Conservation (phyloP, 2,329 filamentous ascomycete species). For the Akanthomyces lecanii region DNA sequence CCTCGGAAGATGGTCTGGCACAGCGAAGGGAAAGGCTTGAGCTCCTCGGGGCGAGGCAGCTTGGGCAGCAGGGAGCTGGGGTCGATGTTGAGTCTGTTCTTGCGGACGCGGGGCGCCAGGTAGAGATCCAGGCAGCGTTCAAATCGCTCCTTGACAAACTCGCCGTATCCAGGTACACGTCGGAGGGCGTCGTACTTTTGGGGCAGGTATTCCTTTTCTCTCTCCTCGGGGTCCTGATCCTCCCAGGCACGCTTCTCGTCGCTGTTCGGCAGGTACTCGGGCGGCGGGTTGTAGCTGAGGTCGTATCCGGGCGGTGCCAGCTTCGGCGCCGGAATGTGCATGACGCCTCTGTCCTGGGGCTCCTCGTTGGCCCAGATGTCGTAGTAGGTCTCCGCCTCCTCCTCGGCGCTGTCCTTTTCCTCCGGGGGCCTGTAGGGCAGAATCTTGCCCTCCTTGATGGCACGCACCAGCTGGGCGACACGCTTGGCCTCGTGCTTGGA, state of each 20-base stretch:
- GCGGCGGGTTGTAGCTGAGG: constrained; percentile 92
- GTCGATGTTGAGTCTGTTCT: constrained; percentile 95
- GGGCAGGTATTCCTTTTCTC: constrained; percentile 84
- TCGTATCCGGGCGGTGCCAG: constrained; percentile 90
- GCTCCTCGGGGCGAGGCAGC: constrained; percentile 84
- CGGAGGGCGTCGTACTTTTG: constrained; percentile 77
- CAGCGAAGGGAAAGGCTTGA: constrained; percentile 90
- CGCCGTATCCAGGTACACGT: constrained; percentile 86
- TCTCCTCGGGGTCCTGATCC: constrained; percentile 79
- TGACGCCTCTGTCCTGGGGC: constrained; percentile 74
- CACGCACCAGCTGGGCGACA: constrained; percentile 94
- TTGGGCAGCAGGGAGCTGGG: constrained; percentile 89
- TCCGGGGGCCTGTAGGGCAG: constrained; percentile 78
- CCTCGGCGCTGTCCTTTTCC: constrained; percentile 63
- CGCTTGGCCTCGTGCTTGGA: constrained; percentile 96
- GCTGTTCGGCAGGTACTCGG: constrained; percentile 85
- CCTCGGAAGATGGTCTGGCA: constrained; percentile 84
- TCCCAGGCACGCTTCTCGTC: constrained; percentile 85
- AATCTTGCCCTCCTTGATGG: constrained; percentile 91
- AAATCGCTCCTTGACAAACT: constrained; percentile 91
- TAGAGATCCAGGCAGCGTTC: constrained; percentile 94
- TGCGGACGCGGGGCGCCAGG: constrained; percentile 82
- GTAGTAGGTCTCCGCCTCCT: constrained; percentile 69
- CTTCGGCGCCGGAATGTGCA: constrained; percentile 95
- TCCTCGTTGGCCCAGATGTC: constrained; percentile 96